Percentiles rank a stretch among this genome's conserved stretches.
phyloP scores from a whole-genome alignment of 345 rosid genomes.

The Abelmoschus esculentus region DNA sequence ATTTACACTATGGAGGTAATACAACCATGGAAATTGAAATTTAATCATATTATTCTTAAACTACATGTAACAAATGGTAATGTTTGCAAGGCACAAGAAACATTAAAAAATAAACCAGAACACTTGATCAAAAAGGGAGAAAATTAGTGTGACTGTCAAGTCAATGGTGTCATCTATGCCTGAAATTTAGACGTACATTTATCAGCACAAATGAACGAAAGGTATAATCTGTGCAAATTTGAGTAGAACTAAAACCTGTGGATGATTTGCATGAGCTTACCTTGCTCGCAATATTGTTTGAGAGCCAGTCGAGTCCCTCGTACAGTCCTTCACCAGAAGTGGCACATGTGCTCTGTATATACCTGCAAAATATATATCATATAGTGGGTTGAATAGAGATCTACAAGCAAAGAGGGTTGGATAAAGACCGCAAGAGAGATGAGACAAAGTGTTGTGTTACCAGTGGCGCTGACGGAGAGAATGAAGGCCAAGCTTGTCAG shows the following conservation, averaged over 20 bases:
- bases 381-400: not conserved
- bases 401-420: not conserved
- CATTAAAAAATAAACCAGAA: constrained; percentile 1
- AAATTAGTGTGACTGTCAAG: constrained; percentile 7
- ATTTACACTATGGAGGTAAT: not conserved
- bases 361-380: constrained; percentile 38
- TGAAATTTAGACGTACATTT: constrained; percentile 12
- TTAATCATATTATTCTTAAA: constrained; percentile 23
- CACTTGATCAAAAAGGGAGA: constrained; percentile 1
- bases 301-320: constrained; percentile 94
- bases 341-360: constrained; percentile 95
- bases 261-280: constrained; percentile 19
- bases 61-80: constrained; percentile 26
- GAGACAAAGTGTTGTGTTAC: constrained; percentile 17
- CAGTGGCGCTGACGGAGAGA: constrained; percentile 67
- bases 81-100: constrained; percentile 18
- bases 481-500: constrained; percentile 65
- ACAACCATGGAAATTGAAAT: constrained; percentile 9
- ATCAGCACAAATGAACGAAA: not conserved
- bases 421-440: not conserved
- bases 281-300: constrained; percentile 93
- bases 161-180: constrained; percentile 26
- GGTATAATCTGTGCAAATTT: not conserved
- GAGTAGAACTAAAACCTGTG: not conserved
- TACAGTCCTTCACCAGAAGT: constrained; percentile 93